phyloP scores from a whole-genome alignment of 495 filamentous ascomycete species.

The Tetracladium marchalianum region DNA sequence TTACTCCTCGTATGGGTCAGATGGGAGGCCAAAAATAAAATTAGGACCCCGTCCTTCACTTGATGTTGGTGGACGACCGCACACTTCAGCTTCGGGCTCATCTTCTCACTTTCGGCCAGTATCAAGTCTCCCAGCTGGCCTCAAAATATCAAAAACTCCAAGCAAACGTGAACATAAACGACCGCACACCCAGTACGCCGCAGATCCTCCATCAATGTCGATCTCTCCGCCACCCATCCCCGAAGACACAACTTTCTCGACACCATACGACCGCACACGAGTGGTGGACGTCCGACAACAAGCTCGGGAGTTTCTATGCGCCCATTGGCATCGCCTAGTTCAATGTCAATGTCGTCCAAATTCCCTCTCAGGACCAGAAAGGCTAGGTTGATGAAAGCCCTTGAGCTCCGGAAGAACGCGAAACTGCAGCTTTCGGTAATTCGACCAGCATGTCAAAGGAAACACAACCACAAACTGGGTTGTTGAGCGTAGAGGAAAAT shows the following conservation, averaged over 20 bases:
- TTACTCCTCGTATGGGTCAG: slow-evolving; percentile 40
- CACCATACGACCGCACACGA: slow-evolving; percentile 21
- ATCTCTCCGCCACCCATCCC: slow-evolving; percentile 35
- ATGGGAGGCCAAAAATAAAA: slow-evolving; percentile 64
- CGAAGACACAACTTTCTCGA: slow-evolving; percentile 1
- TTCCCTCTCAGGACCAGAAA: slow-evolving; percentile 75
- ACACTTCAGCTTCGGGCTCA: slow-evolving; percentile 36
- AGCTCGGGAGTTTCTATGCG: slow-evolving; percentile 40
- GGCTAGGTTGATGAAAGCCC: slow-evolving; percentile 81
- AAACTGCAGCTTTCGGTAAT: slow-evolving; percentile 26
- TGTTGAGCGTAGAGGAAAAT: background rate
- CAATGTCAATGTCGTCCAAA: slow-evolving; percentile 32
- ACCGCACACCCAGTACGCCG: slow-evolving; percentile 21
- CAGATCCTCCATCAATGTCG: slow-evolving; percentile 24
- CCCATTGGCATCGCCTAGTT: slow-evolving; percentile 22
- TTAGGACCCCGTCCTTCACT: slow-evolving; percentile 73
- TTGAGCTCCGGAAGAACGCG: slow-evolving; percentile 79
- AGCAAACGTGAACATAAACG: slow-evolving; percentile 31
- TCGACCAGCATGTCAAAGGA: slow-evolving; percentile 19
- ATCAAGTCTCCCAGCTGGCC: slow-evolving; percentile 52
- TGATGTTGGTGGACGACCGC: slow-evolving; percentile 54
- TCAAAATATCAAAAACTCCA: slow-evolving; percentile 36
- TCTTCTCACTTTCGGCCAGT: slow-evolving; percentile 52
- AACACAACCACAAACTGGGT: slow-evolving; percentile 2
- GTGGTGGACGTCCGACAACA: slow-evolving; percentile 34